phyloP scores from a whole-genome alignment of 768 basidiomycete species.

The button mushroom (Agaricus bisporus) region DNA sequence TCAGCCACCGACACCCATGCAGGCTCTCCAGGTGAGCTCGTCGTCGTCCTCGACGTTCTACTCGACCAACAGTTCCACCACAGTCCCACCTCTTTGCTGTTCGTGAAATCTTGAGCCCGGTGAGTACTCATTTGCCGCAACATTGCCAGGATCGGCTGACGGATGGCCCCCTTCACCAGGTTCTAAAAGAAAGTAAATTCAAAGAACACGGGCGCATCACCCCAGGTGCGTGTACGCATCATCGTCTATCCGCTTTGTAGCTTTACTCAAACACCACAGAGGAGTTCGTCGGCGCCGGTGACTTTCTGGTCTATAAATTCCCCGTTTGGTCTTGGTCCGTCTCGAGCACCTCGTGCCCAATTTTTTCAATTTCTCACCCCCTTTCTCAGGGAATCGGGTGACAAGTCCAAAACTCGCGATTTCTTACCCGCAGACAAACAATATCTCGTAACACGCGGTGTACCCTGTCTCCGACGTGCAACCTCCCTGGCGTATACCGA shows the following conservation, averaged over 20 bases:
- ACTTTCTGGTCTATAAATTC: conserved; percentile 97
- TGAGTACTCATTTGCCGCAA: conserved; percentile 30
- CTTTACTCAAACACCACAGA: conserved; percentile 38
- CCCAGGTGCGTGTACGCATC: conserved; percentile 53
- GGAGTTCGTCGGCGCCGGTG: conserved; percentile 97
- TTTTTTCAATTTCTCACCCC: not conserved
- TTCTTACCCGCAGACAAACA: conserved; percentile 96
- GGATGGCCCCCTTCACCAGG: conserved; percentile 42
- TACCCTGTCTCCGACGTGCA: conserved; percentile 94
- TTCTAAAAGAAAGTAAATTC: conserved; percentile 97
- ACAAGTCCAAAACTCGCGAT: conserved; percentile 77
- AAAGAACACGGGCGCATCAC: conserved; percentile 97
- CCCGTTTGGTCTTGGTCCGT: conserved; percentile 94
- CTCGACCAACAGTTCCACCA: conserved; percentile 4
- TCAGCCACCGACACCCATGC: conserved; percentile 24
- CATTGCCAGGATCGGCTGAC: conserved; percentile 22
- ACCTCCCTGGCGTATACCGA: conserved; percentile 91
- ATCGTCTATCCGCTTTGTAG: conserved; percentile 9
- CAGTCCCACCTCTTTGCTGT: conserved; percentile 93
- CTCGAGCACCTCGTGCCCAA: not conserved
- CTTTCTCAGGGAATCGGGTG: conserved; percentile 80
- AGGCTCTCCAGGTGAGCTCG: conserved; percentile 32
- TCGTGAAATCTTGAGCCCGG: conserved; percentile 89
- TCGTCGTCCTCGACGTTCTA: not conserved
- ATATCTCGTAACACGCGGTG: conserved; percentile 91